Evolutionary conservation across 2,329 filamentous ascomycete genomes (phyloP).

Genomic region (Aspergillus chevalieri): DNA sequence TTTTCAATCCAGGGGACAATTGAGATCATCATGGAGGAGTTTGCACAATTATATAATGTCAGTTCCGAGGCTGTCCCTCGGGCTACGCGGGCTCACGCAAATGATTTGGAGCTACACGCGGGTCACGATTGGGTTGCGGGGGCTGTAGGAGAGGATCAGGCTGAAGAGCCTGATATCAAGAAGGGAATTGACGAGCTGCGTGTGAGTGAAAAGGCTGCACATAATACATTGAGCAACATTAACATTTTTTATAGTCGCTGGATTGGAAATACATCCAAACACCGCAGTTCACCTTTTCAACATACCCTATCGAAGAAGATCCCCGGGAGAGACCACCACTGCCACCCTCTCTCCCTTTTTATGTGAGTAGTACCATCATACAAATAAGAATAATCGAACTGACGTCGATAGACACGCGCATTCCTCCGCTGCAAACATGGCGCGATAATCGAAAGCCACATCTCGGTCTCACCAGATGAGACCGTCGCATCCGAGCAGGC

Average conservation of each 20-base stretch:
- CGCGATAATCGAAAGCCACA: conserved; percentile 33
- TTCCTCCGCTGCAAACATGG: conserved; percentile 38
- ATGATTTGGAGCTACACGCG: conserved; percentile 26
- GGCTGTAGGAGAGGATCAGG: conserved; percentile 47
- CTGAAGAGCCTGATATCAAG: conserved; percentile 48
- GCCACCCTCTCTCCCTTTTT: conserved; percentile 44
- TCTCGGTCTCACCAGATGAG: conserved; percentile 33
- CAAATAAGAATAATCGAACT: not conserved
- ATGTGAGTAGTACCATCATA: conserved; percentile 31
- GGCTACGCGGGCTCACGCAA: conserved; percentile 27
- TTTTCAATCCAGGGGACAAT: conserved; percentile 46
- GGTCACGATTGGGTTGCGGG: conserved; percentile 34
- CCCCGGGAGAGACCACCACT: conserved; percentile 49
- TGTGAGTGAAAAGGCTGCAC: conserved; percentile 36
- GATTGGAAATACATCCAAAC: conserved; percentile 81
- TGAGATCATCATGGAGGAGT: conserved; percentile 57
- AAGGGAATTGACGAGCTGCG: conserved; percentile 55
- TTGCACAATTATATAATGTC: conserved; percentile 59
- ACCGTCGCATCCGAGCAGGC: conserved; percentile 27
- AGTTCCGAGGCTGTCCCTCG: conserved; percentile 27
- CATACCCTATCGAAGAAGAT: conserved; percentile 54
- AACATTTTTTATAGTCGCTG: conserved; percentile 26
- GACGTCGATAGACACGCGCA: conserved; percentile 30
- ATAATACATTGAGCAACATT: not conserved
- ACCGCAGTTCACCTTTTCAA: conserved; percentile 70